Base-by-base conservation (phyloP, 225 moss, liverwort and hornwort species). In the Antitrichia curtipendula region DNA sequence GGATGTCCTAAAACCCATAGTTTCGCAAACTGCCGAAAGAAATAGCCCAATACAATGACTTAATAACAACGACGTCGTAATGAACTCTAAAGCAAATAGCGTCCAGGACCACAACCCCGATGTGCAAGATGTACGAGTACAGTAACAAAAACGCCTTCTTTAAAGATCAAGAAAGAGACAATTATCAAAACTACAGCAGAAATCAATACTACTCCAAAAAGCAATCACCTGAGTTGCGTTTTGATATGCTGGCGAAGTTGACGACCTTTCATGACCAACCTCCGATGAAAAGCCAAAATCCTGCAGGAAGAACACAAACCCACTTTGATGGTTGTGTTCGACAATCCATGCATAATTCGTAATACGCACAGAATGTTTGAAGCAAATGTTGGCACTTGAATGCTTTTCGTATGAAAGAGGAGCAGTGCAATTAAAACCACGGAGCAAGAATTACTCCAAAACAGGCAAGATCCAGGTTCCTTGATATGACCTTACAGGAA, bases 181-280 rank as follows among this genome's bases (percentile, higher is more conserved):
- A 22, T 49, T 34, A 70, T 72, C 82, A 57, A 70, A 73, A 66
- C 82, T 85, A 45, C 72, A 63, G 76, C 88, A 90, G 24, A 62
- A 58, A 76, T 71, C 78, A 53, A 78, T 73, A 86, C 52, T 43
- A 64, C 49, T 63, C 25, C 32, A 34, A 59, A 70, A 87, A 78
- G n/a, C 27, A 88, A 58, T 82, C 82, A 94, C 94, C 91, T 91
- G 89, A 64, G 85, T 81, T 87, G 81, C 71, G 69, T 85, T 84
- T 69, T 87, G 87, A 83, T 84, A 71, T 74, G 75, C 41, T 43
- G 75, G 73, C 19, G 86, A 69, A 80, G 88, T 70, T 60, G 64
- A 59, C 75, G 57, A 76, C 60, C 63, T 77, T 89, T 74, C 61
- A 38, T 75, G 76, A 81, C 90, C 78, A 61, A 61, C 72, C 71